These are phyloP conservation scores for Talaromyces sp. DNA, from an alignment of 2,329 filamentous ascomycete species.

Conservation along the genomic window DNA sequence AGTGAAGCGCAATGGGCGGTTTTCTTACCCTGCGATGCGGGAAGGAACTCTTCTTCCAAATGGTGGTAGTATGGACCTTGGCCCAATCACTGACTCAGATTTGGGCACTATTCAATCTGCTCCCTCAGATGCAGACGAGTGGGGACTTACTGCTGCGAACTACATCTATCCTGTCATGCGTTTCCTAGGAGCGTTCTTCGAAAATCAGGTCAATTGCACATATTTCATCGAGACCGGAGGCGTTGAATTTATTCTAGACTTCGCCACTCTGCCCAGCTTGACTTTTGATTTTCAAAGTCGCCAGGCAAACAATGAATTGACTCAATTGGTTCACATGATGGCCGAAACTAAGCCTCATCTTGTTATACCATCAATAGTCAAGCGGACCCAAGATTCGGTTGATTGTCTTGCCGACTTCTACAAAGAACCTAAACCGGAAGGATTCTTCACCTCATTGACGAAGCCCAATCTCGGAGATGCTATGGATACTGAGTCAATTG, in stretches of 20 bases:
- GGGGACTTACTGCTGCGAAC: constrained; percentile 56
- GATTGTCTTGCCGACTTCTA: constrained; percentile 66
- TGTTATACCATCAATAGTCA: constrained; percentile 75
- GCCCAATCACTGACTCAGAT: constrained; percentile 27
- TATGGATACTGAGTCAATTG: constrained; percentile 36
- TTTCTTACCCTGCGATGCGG: constrained; percentile 20
- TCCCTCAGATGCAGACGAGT: constrained; percentile 43
- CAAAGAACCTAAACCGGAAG: constrained; percentile 47
- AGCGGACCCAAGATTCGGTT: constrained; percentile 67
- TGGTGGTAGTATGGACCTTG: constrained; percentile 34
- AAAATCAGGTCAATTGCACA: constrained; percentile 68
- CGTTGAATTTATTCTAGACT: constrained; percentile 77
- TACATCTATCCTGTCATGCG: constrained; percentile 74
- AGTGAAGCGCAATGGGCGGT: constrained; percentile 15
- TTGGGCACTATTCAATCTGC: constrained; percentile 21
- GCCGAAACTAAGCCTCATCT: constrained; percentile 78
- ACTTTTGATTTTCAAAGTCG: constrained; percentile 69
- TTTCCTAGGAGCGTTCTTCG: constrained; percentile 75
- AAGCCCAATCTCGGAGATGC: constrained; percentile 26
- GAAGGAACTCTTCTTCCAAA: constrained; percentile 38
- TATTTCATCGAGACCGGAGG: constrained; percentile 76
- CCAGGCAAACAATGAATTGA: constrained; percentile 65
- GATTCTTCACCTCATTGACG: constrained; percentile 70
- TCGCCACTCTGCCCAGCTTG: constrained; percentile 77
- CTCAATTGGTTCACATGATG: constrained; percentile 70